Percentiles rank a stretch among this genome's conserved stretches.
phyloP scores from a whole-genome alignment of 75 land plant species.

The Picea glauca region DNA sequence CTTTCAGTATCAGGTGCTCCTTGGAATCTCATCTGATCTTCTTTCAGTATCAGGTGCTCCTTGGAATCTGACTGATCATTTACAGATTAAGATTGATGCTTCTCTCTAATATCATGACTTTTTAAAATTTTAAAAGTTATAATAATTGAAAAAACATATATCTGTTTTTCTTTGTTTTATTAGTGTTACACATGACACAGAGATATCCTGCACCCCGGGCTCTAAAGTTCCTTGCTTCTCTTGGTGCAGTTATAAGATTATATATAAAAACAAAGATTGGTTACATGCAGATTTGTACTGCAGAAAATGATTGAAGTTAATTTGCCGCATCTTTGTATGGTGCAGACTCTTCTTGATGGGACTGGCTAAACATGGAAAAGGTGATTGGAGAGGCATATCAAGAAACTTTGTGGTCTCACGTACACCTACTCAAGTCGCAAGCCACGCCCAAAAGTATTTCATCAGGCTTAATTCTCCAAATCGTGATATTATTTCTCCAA shows the following conservation, averaged over 20 bases:
- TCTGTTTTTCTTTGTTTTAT: no score
- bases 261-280: neutral
- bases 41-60: neutral
- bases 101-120: no score
- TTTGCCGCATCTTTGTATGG: neutral
- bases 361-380: slow-evolving; percentile 66
- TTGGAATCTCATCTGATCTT: slow-evolving; percentile 7
- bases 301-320: neutral
- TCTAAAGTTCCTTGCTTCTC: no score
- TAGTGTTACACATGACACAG: no score
- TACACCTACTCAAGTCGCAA: slow-evolving; percentile 81
- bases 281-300: slow-evolving; percentile 4
- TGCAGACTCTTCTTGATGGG: slow-evolving; percentile 60
- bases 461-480: slow-evolving; percentile 45
- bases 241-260: no score
- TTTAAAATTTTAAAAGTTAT: neutral
- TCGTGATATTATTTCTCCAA: neutral
- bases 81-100: no score
- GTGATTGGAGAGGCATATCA: slow-evolving; percentile 79
- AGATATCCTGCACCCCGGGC: no score
- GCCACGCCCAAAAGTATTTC: slow-evolving; percentile 82
- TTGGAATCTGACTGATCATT: no score
- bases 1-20: no score
- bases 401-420: slow-evolving; percentile 59
- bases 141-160: neutral